Evolutionary conservation across 331 rosid genomes (phyloP).

Genomic region (Telfairia occidentalis): DNA sequence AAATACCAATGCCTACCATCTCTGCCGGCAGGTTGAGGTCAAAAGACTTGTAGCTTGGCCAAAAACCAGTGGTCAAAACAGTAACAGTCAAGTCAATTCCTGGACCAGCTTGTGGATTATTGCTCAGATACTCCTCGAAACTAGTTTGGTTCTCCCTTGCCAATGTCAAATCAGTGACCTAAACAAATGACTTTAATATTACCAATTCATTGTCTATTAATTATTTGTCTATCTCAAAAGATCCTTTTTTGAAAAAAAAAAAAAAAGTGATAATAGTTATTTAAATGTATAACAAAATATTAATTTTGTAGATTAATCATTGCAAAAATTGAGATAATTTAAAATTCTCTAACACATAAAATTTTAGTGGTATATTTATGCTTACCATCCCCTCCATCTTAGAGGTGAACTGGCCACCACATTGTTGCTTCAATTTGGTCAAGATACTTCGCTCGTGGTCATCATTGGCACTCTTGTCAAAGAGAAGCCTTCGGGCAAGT

Average conservation of each 20-base stretch:
- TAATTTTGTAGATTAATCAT: not conserved
- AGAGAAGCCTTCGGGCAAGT: slow-evolving; percentile 92
- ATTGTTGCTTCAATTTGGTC: slow-evolving; percentile 88
- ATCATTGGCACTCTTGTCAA: slow-evolving; percentile 97
- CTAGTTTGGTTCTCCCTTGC: slow-evolving; percentile 85
- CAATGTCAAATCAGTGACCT: slow-evolving; percentile 93
- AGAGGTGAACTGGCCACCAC: slow-evolving; percentile 91
- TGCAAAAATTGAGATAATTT: not conserved
- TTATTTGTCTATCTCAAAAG: not conserved
- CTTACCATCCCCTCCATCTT: slow-evolving; percentile 99
- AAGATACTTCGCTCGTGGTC: slow-evolving; percentile 94
- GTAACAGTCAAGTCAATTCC: slow-evolving; percentile 92
- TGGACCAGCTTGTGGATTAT: slow-evolving; percentile 52
- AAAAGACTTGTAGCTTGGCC: slow-evolving; percentile 98
- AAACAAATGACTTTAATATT: not conserved
- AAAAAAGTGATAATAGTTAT: not conserved
- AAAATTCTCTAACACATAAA: not conserved
- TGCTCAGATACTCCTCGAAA: slow-evolving; percentile 79
- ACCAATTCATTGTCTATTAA: not conserved
- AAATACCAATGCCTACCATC: slow-evolving; percentile 38
- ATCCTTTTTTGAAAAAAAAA: not conserved
- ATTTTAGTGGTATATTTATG: not conserved
- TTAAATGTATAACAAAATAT: not conserved
- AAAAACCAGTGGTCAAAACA: slow-evolving; percentile 87
- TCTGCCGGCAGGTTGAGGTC: slow-evolving; percentile 95